Percentiles rank a stretch among this genome's conserved stretches.
Evolutionary conservation across 1,284 basidiomycete genomes (phyloP).

Genomic region (Grifola frondosa): DNA sequence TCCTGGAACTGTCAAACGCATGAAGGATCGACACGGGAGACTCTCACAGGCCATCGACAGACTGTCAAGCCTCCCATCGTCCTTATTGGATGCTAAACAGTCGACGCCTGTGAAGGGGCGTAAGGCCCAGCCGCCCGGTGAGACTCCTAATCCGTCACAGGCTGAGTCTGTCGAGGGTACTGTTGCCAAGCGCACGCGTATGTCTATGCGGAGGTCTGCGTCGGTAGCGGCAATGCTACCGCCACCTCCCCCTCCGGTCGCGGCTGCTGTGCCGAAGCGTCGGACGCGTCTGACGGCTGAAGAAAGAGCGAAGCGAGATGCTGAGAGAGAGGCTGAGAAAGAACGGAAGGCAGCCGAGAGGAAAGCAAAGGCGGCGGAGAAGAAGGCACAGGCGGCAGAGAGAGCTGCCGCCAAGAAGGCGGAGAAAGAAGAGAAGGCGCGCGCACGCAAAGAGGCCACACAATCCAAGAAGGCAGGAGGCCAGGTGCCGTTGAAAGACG

Average conservation of each 20-base stretch:
- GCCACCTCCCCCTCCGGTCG: constrained; percentile 5
- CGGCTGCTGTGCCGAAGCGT: constrained; percentile 18
- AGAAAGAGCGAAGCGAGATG: constrained; percentile 30
- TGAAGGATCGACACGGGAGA: constrained; percentile 38
- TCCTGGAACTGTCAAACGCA: constrained; percentile 32
- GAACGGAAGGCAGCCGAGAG: constrained; percentile 29
- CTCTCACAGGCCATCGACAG: constrained; percentile 19
- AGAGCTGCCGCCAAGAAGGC: constrained; percentile 18
- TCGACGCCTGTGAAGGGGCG: constrained; percentile 2
- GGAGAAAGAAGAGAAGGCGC: constrained; percentile 16
- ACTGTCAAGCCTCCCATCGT: constrained; percentile 6
- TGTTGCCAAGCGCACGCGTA: constrained; percentile 5
- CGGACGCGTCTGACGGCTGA: constrained; percentile 26
- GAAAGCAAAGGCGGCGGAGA: constrained; percentile 22
- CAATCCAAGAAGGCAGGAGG: constrained; percentile 14
- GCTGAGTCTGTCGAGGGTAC: constrained; percentile 1
- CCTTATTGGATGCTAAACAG: background rate
- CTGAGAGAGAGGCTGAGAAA: constrained; percentile 27
- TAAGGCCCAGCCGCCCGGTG: constrained; percentile 2
- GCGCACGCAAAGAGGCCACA: too few relatives aligned
- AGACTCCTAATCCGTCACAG: constrained; percentile 3
- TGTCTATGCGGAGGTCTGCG: background rate
- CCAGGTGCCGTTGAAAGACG: constrained; percentile 12
- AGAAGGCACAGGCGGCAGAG: constrained; percentile 17
- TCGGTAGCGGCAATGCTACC: constrained; percentile 2